Base-by-base conservation (phyloP, 169 alveolate genomes). In the Cryptosporidium canis region DNA sequence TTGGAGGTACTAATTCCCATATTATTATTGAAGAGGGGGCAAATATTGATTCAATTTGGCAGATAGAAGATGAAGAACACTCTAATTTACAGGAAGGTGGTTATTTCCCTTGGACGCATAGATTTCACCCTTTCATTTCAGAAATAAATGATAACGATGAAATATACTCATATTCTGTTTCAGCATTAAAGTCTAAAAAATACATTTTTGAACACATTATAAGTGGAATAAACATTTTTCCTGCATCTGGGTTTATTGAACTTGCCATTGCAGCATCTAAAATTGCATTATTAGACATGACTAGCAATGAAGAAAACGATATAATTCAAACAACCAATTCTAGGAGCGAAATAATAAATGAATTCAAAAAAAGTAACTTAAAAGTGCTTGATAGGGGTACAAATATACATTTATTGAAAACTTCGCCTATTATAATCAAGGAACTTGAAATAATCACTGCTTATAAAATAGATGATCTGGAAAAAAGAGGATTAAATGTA, bases 1-100 rank as follows among this genome's bases (percentile, higher is more conserved):
- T 92, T 58, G 95, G 95, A 24, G 95, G 95, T 5, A 90, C 95
- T 8, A 92, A 92, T 72, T 91, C 93, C 27, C 95, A 92, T 35
- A 85, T 90, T 37, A 85, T 92, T 39, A 56, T 92, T 64, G 93
- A 91, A 61, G 94, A 91, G 53, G 91, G 92, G 12, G 14, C 39
- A 58, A 66, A 77, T 61, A 31, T 77, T 56, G 41, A 56, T 12
- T 41, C 2, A 27, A 61, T 77, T 5, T 77, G 87, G 87, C 33
- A 77, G 16, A 41, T 58, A 11, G 77, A 77, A 77, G 12, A 18
- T 21, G 72, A 58, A 24, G 72, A 58, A 18, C 24, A 77, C 55
- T 39, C 61, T 9, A 37, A 77, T 35, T 5, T 77, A 35, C 87
- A 77, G 61, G 72, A 61, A 58, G 87, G 72, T 1, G 33, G 35